Evolutionary conservation across 2,329 filamentous ascomycete genomes (phyloP), one percentile per base, ranked within the genome.

Genomic region (Ophiobolus disseminans): DNA sequence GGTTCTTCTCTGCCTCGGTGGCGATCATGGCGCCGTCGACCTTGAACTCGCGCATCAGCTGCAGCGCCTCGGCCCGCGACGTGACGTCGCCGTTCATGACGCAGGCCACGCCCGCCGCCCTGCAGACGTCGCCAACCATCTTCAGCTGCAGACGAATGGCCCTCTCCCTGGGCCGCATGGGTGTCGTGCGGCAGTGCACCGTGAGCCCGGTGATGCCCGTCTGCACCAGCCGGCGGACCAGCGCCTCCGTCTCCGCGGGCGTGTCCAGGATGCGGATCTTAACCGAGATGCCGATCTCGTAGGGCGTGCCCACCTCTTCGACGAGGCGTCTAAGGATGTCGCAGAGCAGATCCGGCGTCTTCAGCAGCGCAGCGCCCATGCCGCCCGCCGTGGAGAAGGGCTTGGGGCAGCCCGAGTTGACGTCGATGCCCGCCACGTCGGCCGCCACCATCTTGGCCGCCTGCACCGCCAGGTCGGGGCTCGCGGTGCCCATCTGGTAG

Each of bases 371-470:
- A 0, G 94, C 94, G 39, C 94, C 94, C 94, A 99, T 99, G 39
- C 94, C 94, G 51, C 91, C 91, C 55, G 83, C 84, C 2, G 93
- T 96, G 66, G 90, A 96, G 75, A 99, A 99, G 0, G 93, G 90
- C 74, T 99, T 99, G 0, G 94, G 94, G 69, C 94, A 99, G n/a
- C 94, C 94, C 0, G 94, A 91, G 72, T 99, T 99, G 54, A 99
- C 88, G 72, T 97, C 94, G 62, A 99, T 97, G 51, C 94, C 94
- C 0, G 87, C 86, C 3, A 99, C 94, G 73, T 97, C 91, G 10
- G 78, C 82, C 0, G 92, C 94, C 16, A 99, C 88, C 13, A 97
- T 76, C 43, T 86, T 86, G 2, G 93, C 91, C 1, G 93, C 92
- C 70, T 89, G 78, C 0, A 97, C 92, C 1, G 94, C 94, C 22